Base-by-base conservation (phyloP, 1,139 yeast genomes). In the Taphrina pruni region DNA sequence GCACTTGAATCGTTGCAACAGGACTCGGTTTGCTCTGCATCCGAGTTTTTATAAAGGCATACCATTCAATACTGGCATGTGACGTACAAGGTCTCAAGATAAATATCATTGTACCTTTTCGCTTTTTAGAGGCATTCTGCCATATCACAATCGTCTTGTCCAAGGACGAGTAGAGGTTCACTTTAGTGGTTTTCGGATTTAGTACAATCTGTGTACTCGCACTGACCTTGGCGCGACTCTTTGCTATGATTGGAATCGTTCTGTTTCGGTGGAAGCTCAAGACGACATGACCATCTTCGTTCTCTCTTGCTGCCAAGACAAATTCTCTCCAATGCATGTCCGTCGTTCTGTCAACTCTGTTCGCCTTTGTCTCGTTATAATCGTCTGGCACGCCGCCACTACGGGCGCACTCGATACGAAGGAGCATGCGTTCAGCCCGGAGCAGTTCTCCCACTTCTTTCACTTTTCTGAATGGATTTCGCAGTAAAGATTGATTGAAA, bases 291-390 rank as follows among this genome's bases (percentile, higher is more conserved):
- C 79, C 78, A 1, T 78, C 79, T 0, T 75, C 60, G 67, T 69
- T 81, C 78, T 36, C 85, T 86, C 0, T 89, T 85, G 55, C 85
- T 84, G 94, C 79, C 0, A 88, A 87, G 45, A 85, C 78, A 75
- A 86, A 88, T 75, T 91, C 97, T 71, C 83, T 85, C 94, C 97
- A 90, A 60, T 90, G 79, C 70, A 88, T 91, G n/a, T 81, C 72
- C 1, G 89, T 81, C 64, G 87, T 78, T 0, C 90, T 80, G 68
- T 84, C 86, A 51, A 82, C 79, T 0, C 83, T 41, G 21, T 41
- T 32, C 5, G 64, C 79, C 69, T 84, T 88, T 17, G 79, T 78
- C 70, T 86, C 89, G 32, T 80, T 79, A 68, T 80, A 79, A 6
- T 76, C 75, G 1, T 72, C 62, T 14, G 79, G 79, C 8, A 78